Conservation (phyloP, 1,284 basidiomycete species). For the Apiotrichum porosum region DNA sequence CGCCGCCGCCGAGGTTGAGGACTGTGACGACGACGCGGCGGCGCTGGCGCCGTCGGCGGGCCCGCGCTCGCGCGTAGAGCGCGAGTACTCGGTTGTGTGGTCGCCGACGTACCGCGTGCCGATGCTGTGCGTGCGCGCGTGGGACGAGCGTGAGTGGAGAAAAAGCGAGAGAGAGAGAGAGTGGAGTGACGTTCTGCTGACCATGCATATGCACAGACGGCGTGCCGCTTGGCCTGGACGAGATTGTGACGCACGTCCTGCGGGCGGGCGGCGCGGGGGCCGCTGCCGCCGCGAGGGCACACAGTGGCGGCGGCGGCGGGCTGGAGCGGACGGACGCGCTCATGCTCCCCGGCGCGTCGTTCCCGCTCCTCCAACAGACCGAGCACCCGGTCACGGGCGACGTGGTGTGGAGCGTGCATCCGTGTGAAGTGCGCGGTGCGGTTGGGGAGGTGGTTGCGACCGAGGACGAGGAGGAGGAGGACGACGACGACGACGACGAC, state of each 20-base stretch:
- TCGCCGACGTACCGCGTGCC: slow-evolving; percentile 30
- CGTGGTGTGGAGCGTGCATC: slow-evolving; percentile 32
- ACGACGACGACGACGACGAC: slow-evolving; percentile 2
- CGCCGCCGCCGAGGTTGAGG: neutral
- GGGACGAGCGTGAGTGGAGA: slow-evolving; percentile 32
- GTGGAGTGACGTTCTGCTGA: neutral
- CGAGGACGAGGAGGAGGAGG: slow-evolving; percentile 5
- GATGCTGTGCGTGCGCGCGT: slow-evolving; percentile 30
- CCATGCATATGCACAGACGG: slow-evolving; percentile 16
- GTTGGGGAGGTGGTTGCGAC: slow-evolving; percentile 22
- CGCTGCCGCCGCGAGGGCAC: neutral
- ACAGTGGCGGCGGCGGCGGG: neutral
- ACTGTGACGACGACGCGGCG: slow-evolving; percentile 12
- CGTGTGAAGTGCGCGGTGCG: slow-evolving; percentile 26
- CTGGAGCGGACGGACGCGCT: slow-evolving; percentile 10
- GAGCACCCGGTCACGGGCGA: slow-evolving; percentile 32
- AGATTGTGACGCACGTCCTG: slow-evolving; percentile 8
- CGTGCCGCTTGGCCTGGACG: slow-evolving; percentile 17
- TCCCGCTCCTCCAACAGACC: slow-evolving; percentile 30
- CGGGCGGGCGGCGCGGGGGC: neutral
- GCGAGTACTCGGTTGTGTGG: slow-evolving; percentile 26
- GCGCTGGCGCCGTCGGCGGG: neutral
- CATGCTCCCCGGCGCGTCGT: slow-evolving; percentile 19
- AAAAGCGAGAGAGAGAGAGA: too few relatives aligned
- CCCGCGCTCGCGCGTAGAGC: slow-evolving; percentile 7